Evolutionary conservation across 306 rosid genomes (phyloP), one percentile per base, ranked within the genome.

Genomic region (Adenanthera pavonina): DNA sequence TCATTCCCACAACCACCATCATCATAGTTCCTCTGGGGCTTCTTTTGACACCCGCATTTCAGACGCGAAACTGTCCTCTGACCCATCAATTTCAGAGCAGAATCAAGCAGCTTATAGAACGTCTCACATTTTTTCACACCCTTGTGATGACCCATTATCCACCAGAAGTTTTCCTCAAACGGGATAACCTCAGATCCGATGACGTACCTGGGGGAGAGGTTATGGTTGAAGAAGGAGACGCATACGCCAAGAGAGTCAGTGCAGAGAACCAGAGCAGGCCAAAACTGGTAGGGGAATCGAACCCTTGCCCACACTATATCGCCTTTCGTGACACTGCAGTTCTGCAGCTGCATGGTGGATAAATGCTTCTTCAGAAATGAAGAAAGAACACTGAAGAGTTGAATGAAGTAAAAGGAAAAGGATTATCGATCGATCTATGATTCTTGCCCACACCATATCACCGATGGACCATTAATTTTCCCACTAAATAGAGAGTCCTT

Each of bases 261-360:
- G 17, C 49, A 1, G 1, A 81, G 80, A 16, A 88, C 87, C 9
- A 85, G 71, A 4, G 85, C 83, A 0, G 87, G 89, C 16, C 20
- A 48, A 81, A 84, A 85, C 16, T 8, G 61, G 73, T 62, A 64
- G 60, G 88, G 82, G 51, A 8, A 72, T 0, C 8, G 38, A 8
- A 82, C 38, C 19, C 77, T 80, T 11, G 38, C 85, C 85, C 85
- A 85, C 12, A 88, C 91, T 16, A 88, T 74, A 40, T 85, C 87
- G 3, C 89, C 91, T 41, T 2, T 62, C 17, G 4, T 49, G 6
- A 34, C 74, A 3, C 20, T 19, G 44, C 2, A 48, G n/a, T 12
- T 57, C 13, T 10, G 11, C 1, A 6, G 35, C 36, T 74, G 78
- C 65, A 46, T 70, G 8, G 4, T 48, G 34, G 15, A n/a, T 7